phyloP scores from a whole-genome alignment of 140 eudicot species.

The Bidens hawaiensis region DNA sequence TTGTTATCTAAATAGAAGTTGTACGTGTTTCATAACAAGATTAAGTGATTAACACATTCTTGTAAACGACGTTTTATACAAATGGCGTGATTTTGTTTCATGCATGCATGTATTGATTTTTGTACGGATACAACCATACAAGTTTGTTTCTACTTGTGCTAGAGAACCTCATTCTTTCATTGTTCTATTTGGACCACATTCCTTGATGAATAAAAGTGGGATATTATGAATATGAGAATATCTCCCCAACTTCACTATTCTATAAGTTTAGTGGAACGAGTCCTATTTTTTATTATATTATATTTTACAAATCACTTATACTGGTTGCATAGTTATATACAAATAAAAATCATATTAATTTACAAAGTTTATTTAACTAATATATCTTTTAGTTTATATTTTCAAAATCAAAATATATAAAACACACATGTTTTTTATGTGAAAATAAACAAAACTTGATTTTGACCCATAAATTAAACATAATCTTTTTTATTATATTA shows the following conservation, averaged over 20 bases:
- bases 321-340: too few species aligned
- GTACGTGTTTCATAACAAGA: background rate
- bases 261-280: background rate
- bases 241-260: slow-evolving; percentile 7
- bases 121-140: slow-evolving; percentile 8
- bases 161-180: slow-evolving; percentile 23
- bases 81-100: background rate
- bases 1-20: too few species aligned
- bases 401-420: background rate
- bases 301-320: too few species aligned
- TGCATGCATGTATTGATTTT: background rate
- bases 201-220: slow-evolving; percentile 24
- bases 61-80: background rate
- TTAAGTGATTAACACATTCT: background rate
- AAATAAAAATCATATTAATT: too few species aligned
- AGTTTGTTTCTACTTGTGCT: slow-evolving; percentile 18
- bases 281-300: background rate
- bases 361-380: background rate
- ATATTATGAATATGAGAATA: slow-evolving; percentile 11
- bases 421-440: too few species aligned
- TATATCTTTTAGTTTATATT: too few species aligned
- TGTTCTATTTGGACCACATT: slow-evolving; percentile 28
- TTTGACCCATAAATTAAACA: background rate
- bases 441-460: too few species aligned
- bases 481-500: too few species aligned